Base-by-base conservation (phyloP, 352 stramenopile species). In the Phytophthora podocarpi region DNA sequence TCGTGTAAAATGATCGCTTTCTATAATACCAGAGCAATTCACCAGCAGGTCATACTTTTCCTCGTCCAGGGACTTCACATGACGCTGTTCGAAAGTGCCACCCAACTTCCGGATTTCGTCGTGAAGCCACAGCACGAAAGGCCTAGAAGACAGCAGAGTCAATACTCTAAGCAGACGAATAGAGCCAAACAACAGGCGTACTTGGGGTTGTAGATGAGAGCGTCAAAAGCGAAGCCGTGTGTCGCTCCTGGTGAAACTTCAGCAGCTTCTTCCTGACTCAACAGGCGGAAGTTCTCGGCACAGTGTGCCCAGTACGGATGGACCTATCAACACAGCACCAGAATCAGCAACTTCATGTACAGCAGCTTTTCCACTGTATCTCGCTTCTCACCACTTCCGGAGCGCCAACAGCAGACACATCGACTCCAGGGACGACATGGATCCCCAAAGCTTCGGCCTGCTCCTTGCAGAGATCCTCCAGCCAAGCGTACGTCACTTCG, bases 131-230 rank as follows among this genome's bases (percentile, higher is more conserved):
- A 60, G 54, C 80, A 91, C 85, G 41, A 91, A 63, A 1, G 54
- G 64, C 18, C 80, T 91, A 40, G 10, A 59, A 21, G 42, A 51
- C 23, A 51, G 0, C 8, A 35, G 15, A 4, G 0, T 47, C 16
- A 24, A 23, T 15, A 13, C 0, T 24, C 16, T 12, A 27, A 8
- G 9, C 15, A 47, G 1, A 2, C 2, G 27, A 28, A 28, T 6
- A 51, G 2, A 12, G 1, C 4, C 4, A 18, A 13, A 6, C 9
- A 31, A 8, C 6, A 13, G 16, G 37, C 31, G 15, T 52, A 70
- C 62, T 40, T 49, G 40, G 80, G 76, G 39, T 83, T 87, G 75
- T 87, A 89, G 52, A 91, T 80, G 59, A 89, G 76, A 13, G 82
- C 85, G 36, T 64, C 63, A 47, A 87, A 87, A 35, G 73, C 51